These are phyloP conservation scores for Zasmidium citrigriseum DNA, from an alignment of 2,329 filamentous ascomycete species.

Conservation along the genomic window DNA sequence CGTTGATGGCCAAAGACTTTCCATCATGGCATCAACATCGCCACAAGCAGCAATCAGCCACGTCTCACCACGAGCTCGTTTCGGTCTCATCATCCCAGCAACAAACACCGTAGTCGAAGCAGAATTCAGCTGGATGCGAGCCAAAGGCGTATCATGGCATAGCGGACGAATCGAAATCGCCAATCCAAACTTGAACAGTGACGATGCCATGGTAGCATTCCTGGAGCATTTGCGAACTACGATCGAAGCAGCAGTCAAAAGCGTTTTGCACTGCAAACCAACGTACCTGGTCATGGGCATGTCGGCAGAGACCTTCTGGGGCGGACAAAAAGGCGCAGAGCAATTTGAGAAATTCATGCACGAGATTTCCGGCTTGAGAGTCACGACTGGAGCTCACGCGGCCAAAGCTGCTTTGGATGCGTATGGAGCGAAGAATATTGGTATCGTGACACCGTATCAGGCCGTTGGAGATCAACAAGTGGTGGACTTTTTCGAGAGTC, in stretches of 20 bases:
- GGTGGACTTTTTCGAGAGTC: constrained; percentile 8
- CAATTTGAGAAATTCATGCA: constrained; percentile 14
- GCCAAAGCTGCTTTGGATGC: constrained; percentile 9
- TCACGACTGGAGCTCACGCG: constrained; percentile 16
- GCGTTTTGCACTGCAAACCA: constrained; percentile 11
- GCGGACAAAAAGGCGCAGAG: constrained; percentile 9
- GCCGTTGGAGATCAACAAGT: constrained; percentile 15
- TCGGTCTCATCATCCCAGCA: constrained; percentile 14
- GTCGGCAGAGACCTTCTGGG: constrained; percentile 17
- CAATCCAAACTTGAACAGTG: constrained; percentile 10
- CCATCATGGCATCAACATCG: neutral
- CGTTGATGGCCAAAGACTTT: too few species aligned
- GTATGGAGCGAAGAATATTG: constrained; percentile 14
- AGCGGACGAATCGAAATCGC: constrained; percentile 14
- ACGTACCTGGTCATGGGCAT: constrained; percentile 15
- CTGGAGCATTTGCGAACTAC: constrained; percentile 7
- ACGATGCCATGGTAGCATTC: constrained; percentile 13
- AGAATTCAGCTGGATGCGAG: constrained; percentile 11
- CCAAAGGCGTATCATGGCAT: constrained; percentile 6
- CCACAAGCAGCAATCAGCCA: constrained; percentile 9
- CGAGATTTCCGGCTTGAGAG: constrained; percentile 10
- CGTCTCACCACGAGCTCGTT: constrained; percentile 13
- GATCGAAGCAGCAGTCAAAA: constrained; percentile 9
- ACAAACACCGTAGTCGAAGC: constrained; percentile 17
- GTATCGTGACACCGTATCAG: constrained; percentile 15